Evolutionary conservation across 2,329 filamentous ascomycete genomes (phyloP).

Genomic region (Saccharata proteae): DNA sequence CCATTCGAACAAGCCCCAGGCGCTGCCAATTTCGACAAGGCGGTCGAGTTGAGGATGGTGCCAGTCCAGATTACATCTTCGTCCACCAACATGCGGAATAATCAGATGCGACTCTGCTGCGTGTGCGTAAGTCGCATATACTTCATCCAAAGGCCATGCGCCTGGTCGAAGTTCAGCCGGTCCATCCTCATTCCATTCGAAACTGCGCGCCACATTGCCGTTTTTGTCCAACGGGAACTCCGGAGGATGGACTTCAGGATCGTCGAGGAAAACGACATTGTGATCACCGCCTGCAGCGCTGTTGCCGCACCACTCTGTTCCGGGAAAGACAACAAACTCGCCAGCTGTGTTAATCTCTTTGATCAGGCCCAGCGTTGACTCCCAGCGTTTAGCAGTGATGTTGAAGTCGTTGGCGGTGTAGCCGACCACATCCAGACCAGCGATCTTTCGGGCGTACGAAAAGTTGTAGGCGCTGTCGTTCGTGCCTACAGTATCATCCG

Average conservation of each 20-base stretch:
- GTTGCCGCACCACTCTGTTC: conserved; percentile 28
- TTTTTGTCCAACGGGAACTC: conserved; percentile 22
- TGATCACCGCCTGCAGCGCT: conserved; percentile 20
- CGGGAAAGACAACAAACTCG: conserved; percentile 19
- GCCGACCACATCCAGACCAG: conserved; percentile 25
- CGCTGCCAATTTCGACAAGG: conserved; percentile 24
- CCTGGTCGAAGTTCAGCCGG: conserved; percentile 20
- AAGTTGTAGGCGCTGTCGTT: conserved; percentile 26
- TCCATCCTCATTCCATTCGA: conserved; percentile 27
- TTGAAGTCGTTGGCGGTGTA: conserved; percentile 31
- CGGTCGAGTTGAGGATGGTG: conserved; percentile 26
- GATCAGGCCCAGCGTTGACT: conserved; percentile 14
- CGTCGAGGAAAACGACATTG: conserved; percentile 25
- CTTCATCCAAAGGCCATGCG: conserved; percentile 26
- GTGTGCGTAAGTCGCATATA: conserved; percentile 26
- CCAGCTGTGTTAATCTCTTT: conserved; percentile 14
- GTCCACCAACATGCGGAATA: conserved; percentile 26
- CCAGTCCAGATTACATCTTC: conserved; percentile 24
- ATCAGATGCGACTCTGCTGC: conserved; percentile 19
- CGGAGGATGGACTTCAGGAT: conserved; percentile 12
- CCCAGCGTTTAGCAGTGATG: conserved; percentile 23
- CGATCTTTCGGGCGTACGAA: conserved; percentile 23
- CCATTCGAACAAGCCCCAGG: conserved; percentile 27
- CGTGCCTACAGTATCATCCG: conserved; percentile 27
- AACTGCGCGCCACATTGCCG: conserved; percentile 24